These are phyloP conservation scores for Eucalyptus cloeziana DNA, from an alignment of 345 rosid species.

Conservation along the genomic window DNA sequence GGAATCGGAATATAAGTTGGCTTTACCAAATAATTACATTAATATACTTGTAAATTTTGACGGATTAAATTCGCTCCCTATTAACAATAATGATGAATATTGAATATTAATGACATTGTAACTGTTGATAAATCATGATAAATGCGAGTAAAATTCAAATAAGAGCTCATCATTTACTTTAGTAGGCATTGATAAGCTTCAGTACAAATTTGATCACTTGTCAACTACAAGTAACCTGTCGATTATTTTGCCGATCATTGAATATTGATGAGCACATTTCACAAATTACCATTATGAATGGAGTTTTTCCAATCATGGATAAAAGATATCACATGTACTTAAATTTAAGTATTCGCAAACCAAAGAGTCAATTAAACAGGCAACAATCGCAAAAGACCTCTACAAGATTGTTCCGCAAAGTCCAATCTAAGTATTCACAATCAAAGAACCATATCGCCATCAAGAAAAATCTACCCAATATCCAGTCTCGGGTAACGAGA, in stretches of 20 bases:
- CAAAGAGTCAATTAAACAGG: neutral
- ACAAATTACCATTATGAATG: neutral
- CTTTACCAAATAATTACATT: neutral
- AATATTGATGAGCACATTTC: fast-evolving
- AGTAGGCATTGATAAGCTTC: neutral
- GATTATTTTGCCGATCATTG: neutral
- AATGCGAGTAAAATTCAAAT: neutral
- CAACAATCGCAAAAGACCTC: neutral
- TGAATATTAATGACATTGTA: neutral
- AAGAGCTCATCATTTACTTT: neutral
- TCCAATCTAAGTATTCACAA: neutral
- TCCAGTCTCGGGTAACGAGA: neutral
- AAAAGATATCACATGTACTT: no score
- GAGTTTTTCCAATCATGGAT: neutral
- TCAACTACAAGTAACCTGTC: fast-evolving
- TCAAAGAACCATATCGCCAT: neutral
- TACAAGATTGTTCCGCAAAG: neutral
- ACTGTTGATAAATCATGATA: neutral
- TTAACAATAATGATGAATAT: neutral
- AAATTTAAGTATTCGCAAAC: no score
- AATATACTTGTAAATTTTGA: neutral
- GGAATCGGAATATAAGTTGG: neutral
- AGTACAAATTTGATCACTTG: neutral
- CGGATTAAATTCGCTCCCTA: neutral
- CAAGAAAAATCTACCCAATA: neutral